Evolutionary conservation across 1,284 basidiomycete species (phyloP).

Genomic region (Dichomitus squalens): DNA sequence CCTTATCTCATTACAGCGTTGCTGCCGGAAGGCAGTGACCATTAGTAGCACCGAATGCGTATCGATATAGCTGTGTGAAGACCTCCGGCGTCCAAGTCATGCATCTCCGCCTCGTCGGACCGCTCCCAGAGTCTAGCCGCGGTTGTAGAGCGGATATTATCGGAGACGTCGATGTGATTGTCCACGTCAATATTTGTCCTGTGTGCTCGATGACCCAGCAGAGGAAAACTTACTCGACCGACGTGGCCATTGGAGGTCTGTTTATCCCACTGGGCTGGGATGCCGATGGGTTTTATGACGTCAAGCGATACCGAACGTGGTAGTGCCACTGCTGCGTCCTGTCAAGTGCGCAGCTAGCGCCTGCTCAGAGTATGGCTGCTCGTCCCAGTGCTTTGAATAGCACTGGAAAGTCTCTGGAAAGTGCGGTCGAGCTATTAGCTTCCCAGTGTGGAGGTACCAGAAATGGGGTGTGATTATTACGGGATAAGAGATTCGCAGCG

Average conservation of each 20-base stretch:
- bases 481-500: too few relatives aligned
- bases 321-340: neutral
- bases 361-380: too few relatives aligned
- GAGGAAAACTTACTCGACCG: too few relatives aligned
- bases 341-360: neutral
- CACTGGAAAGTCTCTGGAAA: too few relatives aligned
- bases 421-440: neutral
- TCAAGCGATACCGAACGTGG: slow-evolving; percentile 1
- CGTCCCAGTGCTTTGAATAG: neutral
- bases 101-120: neutral
- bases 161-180: neutral
- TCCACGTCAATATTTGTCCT: neutral
- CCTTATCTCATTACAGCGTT: slow-evolving; percentile 15
- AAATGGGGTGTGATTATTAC: too few relatives aligned
- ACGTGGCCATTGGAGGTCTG: neutral
- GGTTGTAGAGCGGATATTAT: neutral
- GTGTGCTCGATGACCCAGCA: too few relatives aligned
- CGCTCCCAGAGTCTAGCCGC: neutral
- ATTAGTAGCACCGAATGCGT: neutral
- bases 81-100: neutral
- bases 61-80: neutral
- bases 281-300: neutral
- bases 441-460: neutral
- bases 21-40: slow-evolving; percentile 14
- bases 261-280: neutral